A percentile compares a stretch with the other conserved stretches of the same genome.
phyloP scores from a whole-genome alignment of 2,329 filamentous ascomycete genomes.

The Nothophoma quercina region DNA sequence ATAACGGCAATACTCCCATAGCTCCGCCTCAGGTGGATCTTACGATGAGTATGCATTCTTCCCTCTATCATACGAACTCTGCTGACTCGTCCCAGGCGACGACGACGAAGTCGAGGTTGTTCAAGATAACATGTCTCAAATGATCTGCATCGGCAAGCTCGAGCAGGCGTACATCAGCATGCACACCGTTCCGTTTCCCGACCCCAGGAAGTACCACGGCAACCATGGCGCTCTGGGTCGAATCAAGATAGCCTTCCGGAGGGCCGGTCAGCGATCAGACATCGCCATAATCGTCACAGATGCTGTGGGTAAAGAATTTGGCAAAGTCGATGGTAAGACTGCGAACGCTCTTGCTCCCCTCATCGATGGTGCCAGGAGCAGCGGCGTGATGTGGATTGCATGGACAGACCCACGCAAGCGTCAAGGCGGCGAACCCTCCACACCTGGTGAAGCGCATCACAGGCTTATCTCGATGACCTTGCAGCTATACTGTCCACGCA shows the following conservation, averaged over 20 bases:
- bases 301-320: constrained; percentile 74
- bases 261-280: constrained; percentile 61
- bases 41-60: constrained; percentile 44
- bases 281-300: constrained; percentile 82
- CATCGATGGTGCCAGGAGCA: constrained; percentile 68
- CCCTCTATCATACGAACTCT: background rate
- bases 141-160: constrained; percentile 83
- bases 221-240: constrained; percentile 67
- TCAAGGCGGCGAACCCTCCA: constrained; percentile 61
- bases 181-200: constrained; percentile 72
- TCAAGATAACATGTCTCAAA: constrained; percentile 68
- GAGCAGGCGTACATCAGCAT: constrained; percentile 72
- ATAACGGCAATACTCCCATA: constrained; percentile 9
- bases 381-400: constrained; percentile 74
- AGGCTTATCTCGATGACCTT: constrained; percentile 65
- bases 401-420: constrained; percentile 73
- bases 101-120: constrained; percentile 68
- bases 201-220: constrained; percentile 67
- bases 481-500: constrained; percentile 80
- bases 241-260: constrained; percentile 75
- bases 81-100: constrained; percentile 55
- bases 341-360: constrained; percentile 74
- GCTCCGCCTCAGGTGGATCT: constrained; percentile 33
- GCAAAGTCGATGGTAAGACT: constrained; percentile 73
- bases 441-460: constrained; percentile 25